A percentile compares a stretch with the other conserved stretches of the same genome.
phyloP scores from a whole-genome alignment of 306 rosid genomes.

The Medicago arabica region DNA sequence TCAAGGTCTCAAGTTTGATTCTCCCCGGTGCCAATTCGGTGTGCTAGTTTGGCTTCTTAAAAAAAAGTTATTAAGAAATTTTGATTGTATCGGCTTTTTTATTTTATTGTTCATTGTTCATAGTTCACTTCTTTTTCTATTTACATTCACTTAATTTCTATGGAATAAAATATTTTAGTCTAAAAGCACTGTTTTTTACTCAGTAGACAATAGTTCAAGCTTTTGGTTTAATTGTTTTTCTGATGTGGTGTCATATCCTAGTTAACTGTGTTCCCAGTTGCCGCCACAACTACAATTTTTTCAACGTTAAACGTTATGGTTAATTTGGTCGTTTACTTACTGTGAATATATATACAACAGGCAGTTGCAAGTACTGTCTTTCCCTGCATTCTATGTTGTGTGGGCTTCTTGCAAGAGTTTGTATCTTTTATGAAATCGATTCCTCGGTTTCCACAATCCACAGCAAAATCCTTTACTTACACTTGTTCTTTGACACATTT shows the following conservation, averaged over 20 bases:
- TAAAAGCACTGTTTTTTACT: conserved; percentile 4
- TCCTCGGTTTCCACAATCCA: neutral
- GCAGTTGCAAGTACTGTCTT: conserved; percentile 20
- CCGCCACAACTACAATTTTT: neutral
- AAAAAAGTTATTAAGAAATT: too few relatives aligned
- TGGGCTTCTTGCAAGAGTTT: conserved; percentile 8
- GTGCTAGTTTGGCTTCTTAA: too few relatives aligned
- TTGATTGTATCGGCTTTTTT: too few relatives aligned
- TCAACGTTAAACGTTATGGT: neutral
- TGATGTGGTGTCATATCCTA: conserved; percentile 9
- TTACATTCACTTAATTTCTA: neutral
- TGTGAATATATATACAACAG: neutral
- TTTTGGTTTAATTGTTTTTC: conserved; percentile 22
- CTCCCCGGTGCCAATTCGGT: too few relatives aligned
- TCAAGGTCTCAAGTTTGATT: too few relatives aligned
- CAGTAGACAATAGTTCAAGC: conserved; percentile 18
- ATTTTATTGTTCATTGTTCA: neutral
- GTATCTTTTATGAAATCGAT: conserved; percentile 9
- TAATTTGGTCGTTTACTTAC: conserved; percentile 19
- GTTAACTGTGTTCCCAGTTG: conserved; percentile 32
- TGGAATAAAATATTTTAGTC: conserved; percentile 6
- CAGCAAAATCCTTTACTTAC: conserved; percentile 14
- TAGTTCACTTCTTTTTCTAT: conserved; percentile 1
- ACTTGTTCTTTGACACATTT: conserved; percentile 19
- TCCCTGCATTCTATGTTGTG: neutral